These are phyloP conservation scores for Phialocephala subalpina DNA, from an alignment of 2,329 filamentous ascomycete species.

Conservation along the genomic window DNA sequence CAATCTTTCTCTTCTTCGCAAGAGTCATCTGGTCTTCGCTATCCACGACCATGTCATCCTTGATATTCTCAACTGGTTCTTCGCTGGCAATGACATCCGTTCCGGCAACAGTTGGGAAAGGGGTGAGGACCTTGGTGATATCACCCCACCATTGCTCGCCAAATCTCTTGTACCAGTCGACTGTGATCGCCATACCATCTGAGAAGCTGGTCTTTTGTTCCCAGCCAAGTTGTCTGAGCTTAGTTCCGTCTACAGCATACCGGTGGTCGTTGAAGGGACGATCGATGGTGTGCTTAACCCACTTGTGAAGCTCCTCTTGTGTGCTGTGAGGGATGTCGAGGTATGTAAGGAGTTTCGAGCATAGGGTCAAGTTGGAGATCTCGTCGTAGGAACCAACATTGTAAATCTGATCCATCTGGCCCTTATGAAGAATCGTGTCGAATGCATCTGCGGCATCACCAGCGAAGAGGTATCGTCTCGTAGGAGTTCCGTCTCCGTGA, in stretches of 20 bases:
- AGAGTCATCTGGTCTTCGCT: conserved; percentile 37
- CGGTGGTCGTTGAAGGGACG: conserved; percentile 80
- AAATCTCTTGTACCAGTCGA: conserved; percentile 74
- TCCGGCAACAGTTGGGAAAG: conserved; percentile 69
- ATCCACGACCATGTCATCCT: conserved; percentile 36
- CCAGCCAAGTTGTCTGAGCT: conserved; percentile 74
- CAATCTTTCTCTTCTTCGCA: conserved; percentile 40
- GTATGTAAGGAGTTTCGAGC: conserved; percentile 68
- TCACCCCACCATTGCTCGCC: conserved; percentile 77
- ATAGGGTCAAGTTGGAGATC: conserved; percentile 76
- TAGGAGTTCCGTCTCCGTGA: conserved; percentile 79
- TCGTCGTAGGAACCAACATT: conserved; percentile 84
- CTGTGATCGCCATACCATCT: conserved; percentile 68
- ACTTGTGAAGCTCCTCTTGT: conserved; percentile 63
- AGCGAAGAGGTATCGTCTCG: conserved; percentile 79
- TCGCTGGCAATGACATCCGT: conserved; percentile 57
- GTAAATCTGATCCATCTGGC: conserved; percentile 78
- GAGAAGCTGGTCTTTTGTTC: conserved; percentile 70
- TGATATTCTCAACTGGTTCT: conserved; percentile 41
- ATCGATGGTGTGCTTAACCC: conserved; percentile 79
- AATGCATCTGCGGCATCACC: conserved; percentile 83
- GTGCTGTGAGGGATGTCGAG: conserved; percentile 63
- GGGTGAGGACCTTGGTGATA: conserved; percentile 72
- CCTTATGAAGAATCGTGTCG: conserved; percentile 84
- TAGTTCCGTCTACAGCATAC: conserved; percentile 75